Evolutionary conservation across 192 early-diverging fungal species (phyloP).

Genomic region (Podila minutissima): DNA sequence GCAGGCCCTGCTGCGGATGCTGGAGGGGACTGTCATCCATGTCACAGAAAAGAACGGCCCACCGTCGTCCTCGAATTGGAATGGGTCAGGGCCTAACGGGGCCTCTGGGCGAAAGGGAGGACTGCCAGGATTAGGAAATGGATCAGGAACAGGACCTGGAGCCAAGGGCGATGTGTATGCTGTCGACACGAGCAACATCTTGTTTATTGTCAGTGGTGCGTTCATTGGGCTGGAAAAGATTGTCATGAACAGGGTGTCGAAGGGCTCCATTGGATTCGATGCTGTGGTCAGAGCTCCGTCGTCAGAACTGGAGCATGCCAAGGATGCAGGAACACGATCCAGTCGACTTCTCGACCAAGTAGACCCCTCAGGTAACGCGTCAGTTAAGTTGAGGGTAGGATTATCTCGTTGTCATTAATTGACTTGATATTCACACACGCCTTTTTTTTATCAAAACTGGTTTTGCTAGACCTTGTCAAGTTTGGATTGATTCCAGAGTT

Average conservation of each 20-base stretch:
- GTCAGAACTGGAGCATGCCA: constrained; percentile 35
- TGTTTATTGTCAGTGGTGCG: constrained; percentile 88
- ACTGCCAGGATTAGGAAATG: constrained; percentile 4
- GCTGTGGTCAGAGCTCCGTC: constrained; percentile 53
- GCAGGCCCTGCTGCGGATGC: constrained; percentile 83
- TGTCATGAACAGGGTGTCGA: constrained; percentile 75
- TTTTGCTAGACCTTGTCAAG: constrained; percentile 70
- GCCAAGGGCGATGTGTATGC: constrained; percentile 77
- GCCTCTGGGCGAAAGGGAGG: constrained; percentile 20
- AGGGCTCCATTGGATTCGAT: constrained; percentile 84
- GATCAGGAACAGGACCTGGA: constrained; percentile 13
- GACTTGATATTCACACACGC: constrained; percentile 1
- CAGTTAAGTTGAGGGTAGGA: background rate
- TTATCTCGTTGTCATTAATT: background rate
- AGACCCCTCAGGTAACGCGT: constrained; percentile 63
- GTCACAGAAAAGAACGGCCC: constrained; percentile 78
- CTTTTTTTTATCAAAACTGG: background rate
- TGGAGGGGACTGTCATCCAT: constrained; percentile 86
- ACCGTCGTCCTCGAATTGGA: constrained; percentile 42
- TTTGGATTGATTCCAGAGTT: constrained; percentile 91
- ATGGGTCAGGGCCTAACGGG: constrained; percentile 6
- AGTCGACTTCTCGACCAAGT: constrained; percentile 64
- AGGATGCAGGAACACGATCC: constrained; percentile 48
- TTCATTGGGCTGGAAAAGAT: constrained; percentile 87
- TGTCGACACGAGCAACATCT: constrained; percentile 88